Evolutionary conservation across 208 protist genomes (phyloP), one percentile per base, ranked within the genome.

Genomic region (Acanthamoeba triangularis): DNA sequence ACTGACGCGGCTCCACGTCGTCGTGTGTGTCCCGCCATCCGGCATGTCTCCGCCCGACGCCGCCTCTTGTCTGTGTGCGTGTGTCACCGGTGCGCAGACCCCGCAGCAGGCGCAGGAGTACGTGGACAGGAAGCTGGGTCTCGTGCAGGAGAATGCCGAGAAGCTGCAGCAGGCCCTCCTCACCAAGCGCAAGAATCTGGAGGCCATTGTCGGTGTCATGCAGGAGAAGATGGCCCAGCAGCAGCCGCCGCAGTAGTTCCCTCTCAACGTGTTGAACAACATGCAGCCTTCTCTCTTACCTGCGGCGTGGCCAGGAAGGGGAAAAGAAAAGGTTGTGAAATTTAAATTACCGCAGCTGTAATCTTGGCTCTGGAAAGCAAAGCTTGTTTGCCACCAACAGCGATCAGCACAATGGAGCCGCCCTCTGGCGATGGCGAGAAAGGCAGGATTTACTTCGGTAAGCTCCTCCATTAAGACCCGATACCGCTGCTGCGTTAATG

Each of bases 141-240:
- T 94, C 23, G 69, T 94, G 63, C 90, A 94, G 33, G 90, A 94
- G 90, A 94, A 94, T 33, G 90, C 67, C 0, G 90, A 76, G 28
- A 94, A 82, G 44, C 49, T 94, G 90, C 90, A 94, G 90, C 65
- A 94, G 65, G 90, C 90, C 35, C 41, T 94, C 25, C 90, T 84
- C 59, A 56, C 59, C 37, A 94, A 94, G 67, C 59, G 67, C 35
- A 94, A 94, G 67, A 94, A 82, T 33, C 18, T 94, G 16, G 90
- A 94, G 25, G 47, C 90, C 65, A 94, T 94, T n/a, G 11, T 94
- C 47, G 65, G 44, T 18, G 90, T 94, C 25, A 94, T 94, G 90
- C 90, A 94, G 28, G 65, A 94, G 30, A 94, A 94, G 54, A 94
- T 94, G 65, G 76, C 76, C 52, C 52, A 56, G 52, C 52, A 56